A percentile compares a stretch with the other conserved stretches of the same genome.
These are phyloP conservation scores for Podospora didyma DNA, from an alignment of 495 filamentous ascomycete genomes.

Conservation along the genomic window DNA sequence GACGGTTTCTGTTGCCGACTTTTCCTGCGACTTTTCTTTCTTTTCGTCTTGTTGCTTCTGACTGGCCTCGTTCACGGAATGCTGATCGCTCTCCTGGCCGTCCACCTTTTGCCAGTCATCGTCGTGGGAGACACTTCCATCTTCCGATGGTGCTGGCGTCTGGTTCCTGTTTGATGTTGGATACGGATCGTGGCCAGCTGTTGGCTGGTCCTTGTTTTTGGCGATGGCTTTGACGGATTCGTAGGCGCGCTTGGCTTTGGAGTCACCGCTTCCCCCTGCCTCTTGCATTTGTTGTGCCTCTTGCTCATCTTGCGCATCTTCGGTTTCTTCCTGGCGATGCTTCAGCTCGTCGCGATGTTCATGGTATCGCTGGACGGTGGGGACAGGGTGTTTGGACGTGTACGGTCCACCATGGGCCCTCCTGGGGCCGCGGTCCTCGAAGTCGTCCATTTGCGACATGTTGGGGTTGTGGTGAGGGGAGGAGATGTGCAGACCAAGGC, in stretches of 20 bases:
- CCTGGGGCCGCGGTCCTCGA: conserved; percentile 42
- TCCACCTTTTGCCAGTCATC: conserved; percentile 54
- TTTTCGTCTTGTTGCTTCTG: conserved; percentile 6
- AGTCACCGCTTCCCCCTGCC: conserved; percentile 14
- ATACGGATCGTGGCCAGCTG: conserved; percentile 35
- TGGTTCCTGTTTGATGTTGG: conserved; percentile 34
- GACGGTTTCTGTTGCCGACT: conserved; percentile 51
- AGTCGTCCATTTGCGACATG: conserved; percentile 30
- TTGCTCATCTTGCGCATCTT: conserved; percentile 30
- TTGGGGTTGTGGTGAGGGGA: no score
- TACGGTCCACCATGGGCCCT: conserved; percentile 51
- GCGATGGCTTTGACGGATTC: conserved; percentile 39
- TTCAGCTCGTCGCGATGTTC: conserved; percentile 50
- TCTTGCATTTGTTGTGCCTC: conserved; percentile 11
- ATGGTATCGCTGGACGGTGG: conserved; percentile 60
- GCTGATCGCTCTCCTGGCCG: background rate
- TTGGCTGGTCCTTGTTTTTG: conserved; percentile 33
- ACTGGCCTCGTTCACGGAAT: conserved; percentile 9
- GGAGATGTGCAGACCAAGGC: no score
- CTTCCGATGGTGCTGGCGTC: background rate
- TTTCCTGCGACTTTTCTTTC: conserved; percentile 14
- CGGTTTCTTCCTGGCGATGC: conserved; percentile 35
- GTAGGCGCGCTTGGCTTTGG: conserved; percentile 33
- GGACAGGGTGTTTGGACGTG: conserved; percentile 54
- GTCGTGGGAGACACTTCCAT: conserved; percentile 37